phyloP scores from a whole-genome alignment of 1,139 yeast species.

The Suhomyces atakaporum region DNA sequence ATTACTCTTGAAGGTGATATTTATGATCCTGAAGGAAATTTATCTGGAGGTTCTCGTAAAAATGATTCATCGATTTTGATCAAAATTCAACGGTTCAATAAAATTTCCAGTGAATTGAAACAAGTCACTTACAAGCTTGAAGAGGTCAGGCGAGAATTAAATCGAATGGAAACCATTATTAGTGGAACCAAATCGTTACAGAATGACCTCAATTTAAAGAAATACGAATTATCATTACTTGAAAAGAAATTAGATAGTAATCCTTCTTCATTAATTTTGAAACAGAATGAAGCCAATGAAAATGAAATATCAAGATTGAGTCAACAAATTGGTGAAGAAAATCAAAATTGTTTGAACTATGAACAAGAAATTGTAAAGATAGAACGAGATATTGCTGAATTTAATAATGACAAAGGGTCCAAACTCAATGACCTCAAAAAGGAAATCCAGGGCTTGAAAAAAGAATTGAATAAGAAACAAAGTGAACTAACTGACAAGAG shows the following conservation, averaged over 20 bases:
- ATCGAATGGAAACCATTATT: conserved; percentile 48
- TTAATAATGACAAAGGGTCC: conserved; percentile 74
- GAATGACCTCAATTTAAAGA: conserved; percentile 63
- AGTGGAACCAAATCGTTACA: conserved; percentile 59
- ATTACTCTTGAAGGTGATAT: conserved; percentile 92
- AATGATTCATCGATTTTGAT: conserved; percentile 59
- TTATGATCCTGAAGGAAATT: conserved; percentile 94
- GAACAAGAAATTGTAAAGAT: conserved; percentile 53
- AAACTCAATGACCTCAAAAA: conserved; percentile 69
- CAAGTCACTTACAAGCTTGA: conserved; percentile 42
- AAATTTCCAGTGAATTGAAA: conserved; percentile 43
- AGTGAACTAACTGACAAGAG: conserved; percentile 47
- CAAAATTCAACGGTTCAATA: conserved; percentile 69
- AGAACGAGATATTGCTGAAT: conserved; percentile 81
- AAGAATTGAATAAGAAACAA: conserved; percentile 42
- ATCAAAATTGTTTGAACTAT: conserved; percentile 26
- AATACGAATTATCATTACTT: conserved; percentile 67
- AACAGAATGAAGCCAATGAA: conserved; percentile 50
- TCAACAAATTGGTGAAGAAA: conserved; percentile 38
- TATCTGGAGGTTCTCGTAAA: conserved; percentile 91
- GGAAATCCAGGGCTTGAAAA: conserved; percentile 50
- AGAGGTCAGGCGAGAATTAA: conserved; percentile 42
- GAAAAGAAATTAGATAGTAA: conserved; percentile 62
- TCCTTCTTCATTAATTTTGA: conserved; percentile 57
- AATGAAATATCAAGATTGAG: conserved; percentile 52